A percentile compares a stretch with the other conserved stretches of the same genome.
phyloP scores from a whole-genome alignment of 306 rosid genomes.

The Sophora flavescens region DNA sequence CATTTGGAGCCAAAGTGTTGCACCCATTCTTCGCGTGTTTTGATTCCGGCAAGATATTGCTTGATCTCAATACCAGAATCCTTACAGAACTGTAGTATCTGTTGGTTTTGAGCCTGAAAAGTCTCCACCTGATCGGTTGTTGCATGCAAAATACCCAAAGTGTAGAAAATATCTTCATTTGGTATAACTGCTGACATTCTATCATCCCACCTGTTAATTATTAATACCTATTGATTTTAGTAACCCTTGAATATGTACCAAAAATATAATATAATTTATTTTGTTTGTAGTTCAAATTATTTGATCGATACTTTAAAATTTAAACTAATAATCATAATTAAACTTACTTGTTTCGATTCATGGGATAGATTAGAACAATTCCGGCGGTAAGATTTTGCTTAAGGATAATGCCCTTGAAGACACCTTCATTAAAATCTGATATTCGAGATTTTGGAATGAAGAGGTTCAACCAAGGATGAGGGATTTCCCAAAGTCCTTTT shows the following conservation, averaged over 20 bases:
- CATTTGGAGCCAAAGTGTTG: conserved; percentile 69
- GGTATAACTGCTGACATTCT: conserved; percentile 60
- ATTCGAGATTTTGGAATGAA: conserved; percentile 67
- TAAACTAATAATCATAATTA: neutral
- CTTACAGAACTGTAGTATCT: conserved; percentile 51
- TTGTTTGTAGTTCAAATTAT: neutral
- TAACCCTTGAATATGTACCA: neutral
- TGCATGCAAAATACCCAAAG: conserved; percentile 45
- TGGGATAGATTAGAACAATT: conserved; percentile 53
- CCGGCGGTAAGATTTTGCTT: conserved; percentile 51
- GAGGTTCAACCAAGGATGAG: conserved; percentile 77
- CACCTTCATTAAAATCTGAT: conserved; percentile 54
- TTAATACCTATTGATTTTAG: neutral
- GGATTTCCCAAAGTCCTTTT: conserved; percentile 58
- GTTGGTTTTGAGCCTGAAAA: conserved; percentile 43
- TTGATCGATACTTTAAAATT: neutral
- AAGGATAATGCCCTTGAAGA: conserved; percentile 59
- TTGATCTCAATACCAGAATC: conserved; percentile 47
- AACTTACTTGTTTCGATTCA: conserved; percentile 56
- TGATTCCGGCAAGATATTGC: conserved; percentile 60
- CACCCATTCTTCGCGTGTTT: conserved; percentile 54
- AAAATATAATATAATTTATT: neutral
- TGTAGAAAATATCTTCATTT: conserved; percentile 60
- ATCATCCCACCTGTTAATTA: conserved; percentile 61
- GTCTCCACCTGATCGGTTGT: conserved; percentile 38